These are phyloP conservation scores for Dunaliella salina DNA, from an alignment of 163 green algal genomes.

Conservation along the genomic window DNA sequence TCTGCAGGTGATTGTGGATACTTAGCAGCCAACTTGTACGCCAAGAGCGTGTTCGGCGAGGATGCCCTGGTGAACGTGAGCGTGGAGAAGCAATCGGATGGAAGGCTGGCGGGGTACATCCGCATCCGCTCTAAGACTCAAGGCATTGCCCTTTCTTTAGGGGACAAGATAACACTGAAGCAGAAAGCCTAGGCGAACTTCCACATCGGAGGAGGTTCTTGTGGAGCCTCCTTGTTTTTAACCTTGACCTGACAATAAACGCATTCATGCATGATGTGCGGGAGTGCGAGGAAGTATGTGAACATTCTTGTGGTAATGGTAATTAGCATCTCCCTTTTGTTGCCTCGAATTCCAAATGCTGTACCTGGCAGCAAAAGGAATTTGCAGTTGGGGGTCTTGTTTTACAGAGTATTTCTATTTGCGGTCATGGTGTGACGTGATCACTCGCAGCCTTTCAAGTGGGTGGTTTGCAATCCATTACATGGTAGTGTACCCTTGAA, in stretches of 20 bases:
- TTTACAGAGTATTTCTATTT: too few species aligned
- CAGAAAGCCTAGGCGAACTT: constrained; percentile 59
- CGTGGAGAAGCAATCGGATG: constrained; percentile 84
- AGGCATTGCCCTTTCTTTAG: constrained; percentile 70
- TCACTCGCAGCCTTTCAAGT: too few species aligned
- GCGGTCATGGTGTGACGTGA: too few species aligned
- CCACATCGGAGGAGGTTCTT: not conserved
- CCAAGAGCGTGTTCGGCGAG: constrained; percentile 96
- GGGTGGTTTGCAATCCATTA: too few species aligned
- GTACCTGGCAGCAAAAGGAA: too few species aligned
- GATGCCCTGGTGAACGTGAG: constrained; percentile 97
- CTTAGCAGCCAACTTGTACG: constrained; percentile 97
- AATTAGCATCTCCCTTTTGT: too few species aligned
- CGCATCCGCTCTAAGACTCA: constrained; percentile 95
- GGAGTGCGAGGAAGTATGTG: not conserved
- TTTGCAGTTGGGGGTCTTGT: too few species aligned
- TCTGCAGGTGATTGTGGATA: constrained; percentile 78
- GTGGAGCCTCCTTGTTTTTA: not conserved
- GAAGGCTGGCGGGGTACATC: constrained; percentile 91
- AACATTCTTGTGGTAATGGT: too few species aligned
- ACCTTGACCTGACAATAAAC: not conserved
- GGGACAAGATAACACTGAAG: constrained; percentile 99
- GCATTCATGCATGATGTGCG: not conserved
- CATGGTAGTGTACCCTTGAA: too few species aligned
- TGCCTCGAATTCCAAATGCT: too few species aligned